Evolutionary conservation across 805 yeast species (phyloP), one percentile per base, ranked within the genome.

Genomic region (Ogataea trehaloabstinens): DNA sequence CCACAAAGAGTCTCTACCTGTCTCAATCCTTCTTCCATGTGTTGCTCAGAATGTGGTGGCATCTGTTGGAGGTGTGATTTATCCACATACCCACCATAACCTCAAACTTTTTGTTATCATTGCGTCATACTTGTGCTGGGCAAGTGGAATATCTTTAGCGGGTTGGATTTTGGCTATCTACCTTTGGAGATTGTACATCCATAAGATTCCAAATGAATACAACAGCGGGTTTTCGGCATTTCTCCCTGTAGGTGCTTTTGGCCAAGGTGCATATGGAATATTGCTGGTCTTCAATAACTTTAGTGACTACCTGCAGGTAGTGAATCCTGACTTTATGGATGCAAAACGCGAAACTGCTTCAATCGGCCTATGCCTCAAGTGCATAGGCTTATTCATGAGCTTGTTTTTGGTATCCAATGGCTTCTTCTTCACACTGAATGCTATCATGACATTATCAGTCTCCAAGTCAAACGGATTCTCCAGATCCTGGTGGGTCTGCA

Each of bases 401-500:
- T 12, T 22, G 11, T 22, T 22, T 22, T 12, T 22, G 8, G 25
- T 22, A 10, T 8, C 25, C 8, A 22, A 22, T 22, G 25, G 25
- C 11, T 22, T 22, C 12, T 22, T 22, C 25, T 22, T 22, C 25
- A 22, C 25, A 10, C 25, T 22, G 11, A 22, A 12, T 22, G 25
- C 25, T 8, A 8, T 22, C 8, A 22, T 22, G 25, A 22, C 11
- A 10, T 8, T 22, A 10, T 10, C 12, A 22, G 25, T 22, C 25
- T 10, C 25, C 25, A 22, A 12, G 12, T 22, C 25, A 12, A 22
- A 22, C 25, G 25, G 25, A 8, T 22, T 22, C 25, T 22, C 25
- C 25, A 8, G 25, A 22, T 10, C 25, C 11, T 22, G 25, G 78
- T 85, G 96, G 96, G 80, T 89, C 13, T 75, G 85, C 68, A 85